phyloP scores from a whole-genome alignment of 345 rosid species.

The Dipteronia dyeriana region DNA sequence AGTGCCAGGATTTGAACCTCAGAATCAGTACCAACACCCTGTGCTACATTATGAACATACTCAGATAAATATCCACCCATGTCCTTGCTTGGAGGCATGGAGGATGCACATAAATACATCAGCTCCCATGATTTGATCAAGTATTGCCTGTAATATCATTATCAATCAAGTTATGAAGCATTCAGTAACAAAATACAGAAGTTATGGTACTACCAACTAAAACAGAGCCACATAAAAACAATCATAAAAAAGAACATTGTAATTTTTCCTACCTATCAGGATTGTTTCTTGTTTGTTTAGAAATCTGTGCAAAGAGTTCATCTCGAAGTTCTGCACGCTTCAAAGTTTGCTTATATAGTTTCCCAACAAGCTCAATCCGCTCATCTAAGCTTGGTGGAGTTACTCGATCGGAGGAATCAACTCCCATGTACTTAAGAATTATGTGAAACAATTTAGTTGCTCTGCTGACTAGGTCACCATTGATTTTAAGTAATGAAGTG shows the following conservation, averaged over 20 bases:
- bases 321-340: constrained; percentile 95
- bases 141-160: constrained; percentile 56
- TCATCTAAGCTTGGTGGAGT: constrained; percentile 78
- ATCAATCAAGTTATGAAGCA: constrained; percentile 17
- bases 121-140: constrained; percentile 94
- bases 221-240: constrained; percentile 1
- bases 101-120: constrained; percentile 90
- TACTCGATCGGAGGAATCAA: constrained; percentile 84
- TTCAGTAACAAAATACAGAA: not conserved
- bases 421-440: constrained; percentile 87
- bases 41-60: constrained; percentile 81
- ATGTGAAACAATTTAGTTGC: constrained; percentile 85
- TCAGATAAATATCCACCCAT: constrained; percentile 91
- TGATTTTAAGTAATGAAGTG: constrained; percentile 86
- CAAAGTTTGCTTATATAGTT: constrained; percentile 80
- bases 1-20: constrained; percentile 81
- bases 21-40: constrained; percentile 61
- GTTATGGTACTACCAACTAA: constrained; percentile 2
- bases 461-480: constrained; percentile 74
- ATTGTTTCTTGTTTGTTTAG: constrained; percentile 93
- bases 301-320: constrained; percentile 94
- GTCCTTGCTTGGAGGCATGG: constrained; percentile 99
- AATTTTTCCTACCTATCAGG: constrained; percentile 64
- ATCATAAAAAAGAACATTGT: not conserved
- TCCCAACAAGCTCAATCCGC: constrained; percentile 82